Evolutionary conservation across 176 grass and related monocot genomes (phyloP), one percentile per base, ranked within the genome.

Genomic region (Zoysia pacifica): DNA sequence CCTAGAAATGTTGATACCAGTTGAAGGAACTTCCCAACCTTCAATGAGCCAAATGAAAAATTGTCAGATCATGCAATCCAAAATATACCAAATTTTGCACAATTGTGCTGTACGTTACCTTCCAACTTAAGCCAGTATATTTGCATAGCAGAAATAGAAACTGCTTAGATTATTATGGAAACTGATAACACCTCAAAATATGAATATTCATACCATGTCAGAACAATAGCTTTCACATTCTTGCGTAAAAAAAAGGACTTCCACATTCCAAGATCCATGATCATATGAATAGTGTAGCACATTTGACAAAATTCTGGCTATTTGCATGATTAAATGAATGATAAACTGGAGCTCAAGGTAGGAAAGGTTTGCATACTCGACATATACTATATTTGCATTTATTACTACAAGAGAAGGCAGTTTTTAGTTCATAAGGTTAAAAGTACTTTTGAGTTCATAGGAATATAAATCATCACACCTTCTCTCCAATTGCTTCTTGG

Each of bases 401-500:
- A 56, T 46, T 83, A 74, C 48, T 54, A 8, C 44, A 58, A 39
- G n/a, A 9, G 37, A 49, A 39, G 44, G 44, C 14, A 62, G 12
- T 18, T 52, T 65, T 61, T 10, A 46, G 41, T 68, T 68, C 14
- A 75, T 45, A 58, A 4, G 48, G 49, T 28, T 40, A 28, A 59
- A 59, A 76, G 8, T 60, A 55, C 54, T 58, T 58, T 19, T 18
- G 18, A 66, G 10, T 37, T 37, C 8, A 42, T 53, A 69, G 60
- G 12, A 46, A 61, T 72, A 60, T n/a, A 61, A 3, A 11, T 51
- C 15, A 73, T 72, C 66, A 71, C 60, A 91, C 93, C 81, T 91
- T 94, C 79, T 91, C 86, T 80, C 89, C 93, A 82, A 94, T 91
- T 35, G 93, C 93, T 51, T 94, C 89, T 87, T 94, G 93, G 62